Evolutionary conservation across 2,329 filamentous ascomycete genomes (phyloP), one percentile per base, ranked within the genome.

Genomic region (Helicocarpus griseus): DNA sequence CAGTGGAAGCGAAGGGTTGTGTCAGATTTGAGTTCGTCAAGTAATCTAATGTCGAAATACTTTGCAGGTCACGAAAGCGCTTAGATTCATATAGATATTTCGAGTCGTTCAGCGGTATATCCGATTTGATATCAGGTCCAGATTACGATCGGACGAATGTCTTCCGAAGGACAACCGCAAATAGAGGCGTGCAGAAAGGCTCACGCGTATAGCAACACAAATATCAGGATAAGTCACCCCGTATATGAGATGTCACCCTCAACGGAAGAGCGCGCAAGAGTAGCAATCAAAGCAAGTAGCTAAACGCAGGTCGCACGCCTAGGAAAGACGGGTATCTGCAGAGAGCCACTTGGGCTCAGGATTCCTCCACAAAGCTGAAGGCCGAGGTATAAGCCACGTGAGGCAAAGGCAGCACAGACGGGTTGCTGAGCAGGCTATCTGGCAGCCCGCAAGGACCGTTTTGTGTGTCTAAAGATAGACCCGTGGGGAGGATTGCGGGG

Each of bases 311-410:
- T 22, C 29, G 28, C 43, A 33, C 28, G 8, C 43, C 33, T 33
- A 9, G 43, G 17, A 13, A 46, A 7, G 26, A 46, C 43, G 43
- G 43, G 28, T 46, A 46, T 46, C 43, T n/a, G 28, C 43, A 46
- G 43, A 22, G 7, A 22, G 26, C 11, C n/a, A 31, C 28, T 33
- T 21, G 28, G 14, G 13, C 8, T 46, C 13, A 33, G 33, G 43
- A 22, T 35, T 21, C 19, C 9, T 33, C 29, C 28, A 17, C 7
- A 17, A 22, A 21, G 17, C 6, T 19, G 28, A 13, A 46, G 28
- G 43, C 26, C 43, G 29, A 46, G 43, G 43, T 46, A 46, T 5
- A 28, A 22, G 5, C 28, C 43, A 46, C 43, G 43, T 24, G 43
- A 33, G 8, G 43, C 43, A 46, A 29, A 17, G 21, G 28, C 43